Evolutionary conservation across 1,284 basidiomycete species (phyloP), one percentile per base, ranked within the genome.

Genomic region (Cutaneotrichosporon daszewskae): DNA sequence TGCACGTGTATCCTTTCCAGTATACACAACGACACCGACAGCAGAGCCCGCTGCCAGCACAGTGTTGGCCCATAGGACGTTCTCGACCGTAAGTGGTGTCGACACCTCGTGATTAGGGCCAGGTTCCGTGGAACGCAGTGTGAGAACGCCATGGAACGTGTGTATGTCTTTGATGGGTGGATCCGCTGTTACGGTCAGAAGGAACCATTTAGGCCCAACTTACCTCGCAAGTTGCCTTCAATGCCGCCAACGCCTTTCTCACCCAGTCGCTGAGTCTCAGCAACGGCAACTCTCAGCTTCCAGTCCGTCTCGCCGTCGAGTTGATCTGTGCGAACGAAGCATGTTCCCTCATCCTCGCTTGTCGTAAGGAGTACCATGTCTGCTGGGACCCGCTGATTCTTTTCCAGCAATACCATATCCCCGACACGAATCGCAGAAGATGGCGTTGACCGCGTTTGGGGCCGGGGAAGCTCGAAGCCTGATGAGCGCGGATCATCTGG

Each of bases 221-320:
- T 50, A 85, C 85, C 85, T 56, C 90, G 92, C 5, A 94, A 79
- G 51, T 86, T 85, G 0, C 87, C 90, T 54, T 87, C 83, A 12
- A 94, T 71, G 7, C 75, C 69, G 18, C 85, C 76, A 3, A 98
- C 68, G 19, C 84, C 83, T 16, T 86, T 76, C 29, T 75, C 79
- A 0, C 74, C 74, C 49, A 94, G 69, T 57, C 81, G 81, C 72
- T 96, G 91, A 23, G 85, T 88, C 20, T 83, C 77, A 2, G 84
- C 79, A 4, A 95, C 83, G 0, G 94, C 92, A 1, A 96, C 83
- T 10, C 88, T 82, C 38, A 97, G 75, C 69, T 99, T 99, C 95
- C 95, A 98, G 60, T 98, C 95, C 1, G 95, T 99, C 72, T 99
- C 95, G 33, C 95, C 95, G 58, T 99, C 95, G 10, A 99, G 77